Conservation (phyloP, 164 flowering plant species). For the Annona cherimola region DNA sequence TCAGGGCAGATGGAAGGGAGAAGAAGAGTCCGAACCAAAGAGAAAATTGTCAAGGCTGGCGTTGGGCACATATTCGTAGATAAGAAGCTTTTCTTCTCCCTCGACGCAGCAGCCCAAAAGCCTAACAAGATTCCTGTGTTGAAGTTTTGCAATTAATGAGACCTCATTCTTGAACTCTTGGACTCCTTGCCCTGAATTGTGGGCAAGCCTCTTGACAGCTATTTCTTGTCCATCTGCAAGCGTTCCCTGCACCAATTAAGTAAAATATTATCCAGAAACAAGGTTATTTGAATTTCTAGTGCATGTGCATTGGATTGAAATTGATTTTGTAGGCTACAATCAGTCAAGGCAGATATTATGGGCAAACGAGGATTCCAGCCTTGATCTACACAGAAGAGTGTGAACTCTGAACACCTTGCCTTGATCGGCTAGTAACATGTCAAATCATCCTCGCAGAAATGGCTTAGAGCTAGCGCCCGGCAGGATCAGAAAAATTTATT, state of each 20-base stretch:
- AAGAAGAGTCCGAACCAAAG: conserved; percentile 19
- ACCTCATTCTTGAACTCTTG: conserved; percentile 36
- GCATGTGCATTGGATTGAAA: too few relatives aligned
- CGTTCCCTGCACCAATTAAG: conserved; percentile 23
- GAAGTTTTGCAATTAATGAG: conserved; percentile 33
- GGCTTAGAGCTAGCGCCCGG: too few relatives aligned
- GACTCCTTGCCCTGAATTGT: conserved; percentile 30
- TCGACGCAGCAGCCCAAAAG: conserved; percentile 34
- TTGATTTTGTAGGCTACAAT: too few relatives aligned
- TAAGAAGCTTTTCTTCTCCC: conserved; percentile 29
- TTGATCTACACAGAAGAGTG: too few relatives aligned
- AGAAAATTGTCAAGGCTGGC: conserved; percentile 26
- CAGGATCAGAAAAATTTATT: too few relatives aligned
- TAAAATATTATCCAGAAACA: too few relatives aligned
- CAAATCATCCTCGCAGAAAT: too few relatives aligned
- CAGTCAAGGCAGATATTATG: too few relatives aligned
- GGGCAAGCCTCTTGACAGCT: conserved; percentile 42
- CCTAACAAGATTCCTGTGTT: conserved; percentile 39
- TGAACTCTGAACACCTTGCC: too few relatives aligned
- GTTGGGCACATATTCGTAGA: conserved; percentile 39
- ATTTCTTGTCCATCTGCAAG: conserved; percentile 26
- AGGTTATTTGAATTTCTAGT: too few relatives aligned
- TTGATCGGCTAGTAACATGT: too few relatives aligned
- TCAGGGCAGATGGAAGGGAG: not conserved
- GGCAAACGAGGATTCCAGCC: too few relatives aligned